Percentiles rank a stretch among this genome's conserved stretches.
These are phyloP conservation scores for Colletotrichum musae DNA, from an alignment of 2,329 filamentous ascomycete species.

Conservation along the genomic window DNA sequence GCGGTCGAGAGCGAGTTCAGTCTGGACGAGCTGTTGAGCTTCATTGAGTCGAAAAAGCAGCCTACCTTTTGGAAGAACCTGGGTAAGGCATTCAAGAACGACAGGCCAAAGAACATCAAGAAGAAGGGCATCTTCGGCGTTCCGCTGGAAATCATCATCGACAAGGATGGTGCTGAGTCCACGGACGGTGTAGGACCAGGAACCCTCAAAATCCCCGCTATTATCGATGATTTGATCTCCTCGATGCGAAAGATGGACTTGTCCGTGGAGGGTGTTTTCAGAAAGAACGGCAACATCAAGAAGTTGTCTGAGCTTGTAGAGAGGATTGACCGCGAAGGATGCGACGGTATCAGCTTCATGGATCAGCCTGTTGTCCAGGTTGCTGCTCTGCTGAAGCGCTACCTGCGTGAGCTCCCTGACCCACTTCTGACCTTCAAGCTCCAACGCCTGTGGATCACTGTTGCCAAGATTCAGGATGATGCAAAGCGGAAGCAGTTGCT, in stretches of 20 bases:
- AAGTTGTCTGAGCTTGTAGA: constrained; percentile 89
- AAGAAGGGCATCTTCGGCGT: constrained; percentile 97
- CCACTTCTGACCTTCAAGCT: constrained; percentile 96
- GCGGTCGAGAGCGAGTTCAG: constrained; percentile 91
- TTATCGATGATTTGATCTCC: constrained; percentile 94
- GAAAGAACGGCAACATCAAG: constrained; percentile 99
- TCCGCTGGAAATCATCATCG: constrained; percentile 87
- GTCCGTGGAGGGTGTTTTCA: constrained; percentile 97
- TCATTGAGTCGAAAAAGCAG: constrained; percentile 92
- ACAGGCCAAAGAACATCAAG: constrained; percentile 82
- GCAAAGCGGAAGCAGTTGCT: constrained; percentile 87
- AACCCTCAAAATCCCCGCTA: constrained; percentile 88
- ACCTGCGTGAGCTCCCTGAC: constrained; percentile 93
- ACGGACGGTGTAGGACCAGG: constrained; percentile 96
- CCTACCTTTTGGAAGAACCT: constrained; percentile 99
- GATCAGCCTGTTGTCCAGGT: constrained; percentile 94
- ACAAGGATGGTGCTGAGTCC: constrained; percentile 96
- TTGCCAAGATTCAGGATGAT: constrained; percentile 87
- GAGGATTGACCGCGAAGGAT: constrained; percentile 87
- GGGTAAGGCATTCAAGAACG: constrained; percentile 94
- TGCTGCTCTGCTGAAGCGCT: constrained; percentile 94
- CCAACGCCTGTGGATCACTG: constrained; percentile 89
- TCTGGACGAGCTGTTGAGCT: constrained; percentile 90
- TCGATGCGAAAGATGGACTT: constrained; percentile 99
- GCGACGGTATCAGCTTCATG: constrained; percentile 87